Percentiles rank a stretch among this genome's conserved stretches.
These are phyloP conservation scores for Blastomyces silverae DNA, from an alignment of 2,329 filamentous ascomycete species.

Conservation along the genomic window DNA sequence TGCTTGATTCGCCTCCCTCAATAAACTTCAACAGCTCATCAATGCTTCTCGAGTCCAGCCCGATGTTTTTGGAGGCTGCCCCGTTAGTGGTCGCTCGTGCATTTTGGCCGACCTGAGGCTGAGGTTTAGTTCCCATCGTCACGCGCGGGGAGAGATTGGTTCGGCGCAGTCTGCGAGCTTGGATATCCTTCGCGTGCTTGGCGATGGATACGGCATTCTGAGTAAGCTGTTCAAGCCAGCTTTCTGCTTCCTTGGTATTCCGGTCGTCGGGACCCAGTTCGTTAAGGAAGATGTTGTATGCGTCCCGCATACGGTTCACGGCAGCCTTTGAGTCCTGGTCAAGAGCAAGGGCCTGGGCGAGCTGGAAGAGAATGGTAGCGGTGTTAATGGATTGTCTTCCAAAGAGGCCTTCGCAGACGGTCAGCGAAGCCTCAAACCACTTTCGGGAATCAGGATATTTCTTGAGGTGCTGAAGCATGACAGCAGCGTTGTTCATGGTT, in stretches of 20 bases:
- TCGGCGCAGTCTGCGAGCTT: constrained; percentile 64
- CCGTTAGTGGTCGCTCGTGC: constrained; percentile 41
- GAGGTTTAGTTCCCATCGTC: constrained; percentile 53
- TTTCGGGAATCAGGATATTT: constrained; percentile 87
- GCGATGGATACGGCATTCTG: constrained; percentile 92
- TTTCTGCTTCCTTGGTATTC: constrained; percentile 97
- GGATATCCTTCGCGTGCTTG: constrained; percentile 83
- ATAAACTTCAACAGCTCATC: constrained; percentile 94
- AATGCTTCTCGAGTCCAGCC: constrained; percentile 72
- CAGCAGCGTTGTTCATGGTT: constrained; percentile 95
- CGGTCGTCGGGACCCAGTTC: constrained; percentile 85
- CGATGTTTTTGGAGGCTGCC: constrained; percentile 34
- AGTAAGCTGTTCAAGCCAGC: constrained; percentile 92
- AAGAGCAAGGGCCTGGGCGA: constrained; percentile 90
- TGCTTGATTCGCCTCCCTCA: constrained; percentile 56
- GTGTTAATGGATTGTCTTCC: constrained; percentile 87
- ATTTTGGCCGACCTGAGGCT: constrained; percentile 57
- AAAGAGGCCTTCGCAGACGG: constrained; percentile 81
- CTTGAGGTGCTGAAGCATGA: constrained; percentile 96
- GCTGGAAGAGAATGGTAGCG: constrained; percentile 91
- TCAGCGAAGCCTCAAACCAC: constrained; percentile 92
- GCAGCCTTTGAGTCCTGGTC: constrained; percentile 91
- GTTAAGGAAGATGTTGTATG: constrained; percentile 87
- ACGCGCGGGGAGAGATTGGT: constrained; percentile 61
- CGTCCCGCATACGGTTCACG: constrained; percentile 89